Percentiles rank a stretch among this genome's conserved stretches.
Evolutionary conservation across 371 early-diverging fungal genomes (phyloP).

Genomic region (Lichtheimia corymbifera): DNA sequence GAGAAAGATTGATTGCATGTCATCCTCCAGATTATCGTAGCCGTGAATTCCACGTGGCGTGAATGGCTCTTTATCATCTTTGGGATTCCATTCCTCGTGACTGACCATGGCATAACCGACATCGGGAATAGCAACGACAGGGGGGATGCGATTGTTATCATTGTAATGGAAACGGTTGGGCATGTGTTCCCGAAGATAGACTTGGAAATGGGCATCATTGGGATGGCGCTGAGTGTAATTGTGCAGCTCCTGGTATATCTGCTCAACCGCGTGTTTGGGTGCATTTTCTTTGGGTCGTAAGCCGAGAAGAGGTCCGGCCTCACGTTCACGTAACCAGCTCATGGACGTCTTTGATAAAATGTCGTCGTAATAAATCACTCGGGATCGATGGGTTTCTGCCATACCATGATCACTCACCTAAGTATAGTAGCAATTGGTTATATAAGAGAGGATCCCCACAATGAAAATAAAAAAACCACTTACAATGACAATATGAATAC

Average conservation of each 20-base stretch:
- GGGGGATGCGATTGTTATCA: slow-evolving; percentile 64
- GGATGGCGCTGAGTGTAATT: slow-evolving; percentile 34
- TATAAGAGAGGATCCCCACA: neutral
- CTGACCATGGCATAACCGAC: slow-evolving; percentile 53
- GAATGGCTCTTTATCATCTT: slow-evolving; percentile 6
- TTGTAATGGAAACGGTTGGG: slow-evolving; percentile 68
- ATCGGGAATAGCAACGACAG: slow-evolving; percentile 72
- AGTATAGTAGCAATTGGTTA: neutral
- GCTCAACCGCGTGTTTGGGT: slow-evolving; percentile 25
- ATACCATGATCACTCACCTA: slow-evolving; percentile 90
- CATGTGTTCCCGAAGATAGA: slow-evolving; percentile 62
- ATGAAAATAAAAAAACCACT: slow-evolving; percentile 17
- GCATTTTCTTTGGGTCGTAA: slow-evolving; percentile 50
- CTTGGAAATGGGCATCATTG: slow-evolving; percentile 51
- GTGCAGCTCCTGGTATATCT: slow-evolving; percentile 36
- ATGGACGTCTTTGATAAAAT: slow-evolving; percentile 30
- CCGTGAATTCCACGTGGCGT: slow-evolving; percentile 76
- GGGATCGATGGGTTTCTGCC: slow-evolving; percentile 57
- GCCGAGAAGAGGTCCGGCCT: slow-evolving; percentile 41
- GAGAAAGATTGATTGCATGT: slow-evolving; percentile 87
- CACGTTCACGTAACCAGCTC: slow-evolving; percentile 24
- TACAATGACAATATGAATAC: slow-evolving; percentile 80
- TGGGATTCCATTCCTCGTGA: slow-evolving; percentile 21
- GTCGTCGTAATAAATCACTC: slow-evolving; percentile 73
- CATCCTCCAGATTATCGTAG: slow-evolving; percentile 71